A percentile compares a stretch with the other conserved stretches of the same genome.
Conservation (phyloP, 2,329 filamentous ascomycete genomes). For the Ascochyta clinopodiicola region DNA sequence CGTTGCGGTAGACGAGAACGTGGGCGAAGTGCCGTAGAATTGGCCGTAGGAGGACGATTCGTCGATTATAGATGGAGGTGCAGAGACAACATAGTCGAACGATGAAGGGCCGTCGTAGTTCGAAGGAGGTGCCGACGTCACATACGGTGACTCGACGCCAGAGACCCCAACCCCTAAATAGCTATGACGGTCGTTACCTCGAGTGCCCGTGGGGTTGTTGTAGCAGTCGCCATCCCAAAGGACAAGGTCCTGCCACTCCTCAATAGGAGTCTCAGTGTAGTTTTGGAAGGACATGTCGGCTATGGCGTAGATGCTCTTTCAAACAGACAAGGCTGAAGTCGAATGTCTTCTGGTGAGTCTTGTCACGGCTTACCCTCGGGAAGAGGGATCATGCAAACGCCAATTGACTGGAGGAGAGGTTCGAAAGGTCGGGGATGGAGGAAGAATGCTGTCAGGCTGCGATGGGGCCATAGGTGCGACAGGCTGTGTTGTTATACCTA, state of each 20-base stretch:
- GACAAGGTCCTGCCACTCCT: slow-evolving; percentile 40
- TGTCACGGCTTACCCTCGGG: slow-evolving; percentile 1
- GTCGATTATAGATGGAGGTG: slow-evolving; percentile 37
- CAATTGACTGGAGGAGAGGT: neutral
- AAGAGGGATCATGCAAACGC: slow-evolving; percentile 13
- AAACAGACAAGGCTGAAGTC: neutral
- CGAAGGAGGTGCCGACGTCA: slow-evolving; percentile 32
- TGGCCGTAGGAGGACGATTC: slow-evolving; percentile 33
- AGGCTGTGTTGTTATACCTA: slow-evolving; percentile 12
- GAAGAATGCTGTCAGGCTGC: neutral
- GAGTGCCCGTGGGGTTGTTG: slow-evolving; percentile 14
- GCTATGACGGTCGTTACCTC: neutral
- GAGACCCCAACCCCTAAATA: slow-evolving; percentile 3
- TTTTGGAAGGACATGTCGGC: slow-evolving; percentile 24
- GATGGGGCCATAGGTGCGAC: slow-evolving; percentile 1
- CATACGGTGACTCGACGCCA: slow-evolving; percentile 5
- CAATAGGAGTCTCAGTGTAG: slow-evolving; percentile 24
- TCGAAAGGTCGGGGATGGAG: neutral
- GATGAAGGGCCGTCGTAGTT: slow-evolving; percentile 34
- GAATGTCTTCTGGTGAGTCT: neutral
- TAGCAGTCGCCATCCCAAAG: slow-evolving; percentile 42
- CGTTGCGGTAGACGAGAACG: slow-evolving; percentile 34
- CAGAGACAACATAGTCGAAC: slow-evolving; percentile 37
- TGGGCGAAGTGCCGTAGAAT: slow-evolving; percentile 33
- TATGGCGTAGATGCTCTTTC: neutral